Evolutionary conservation across 805 yeast genomes (phyloP).

Genomic region (Suhomyces tanzawaensis): DNA sequence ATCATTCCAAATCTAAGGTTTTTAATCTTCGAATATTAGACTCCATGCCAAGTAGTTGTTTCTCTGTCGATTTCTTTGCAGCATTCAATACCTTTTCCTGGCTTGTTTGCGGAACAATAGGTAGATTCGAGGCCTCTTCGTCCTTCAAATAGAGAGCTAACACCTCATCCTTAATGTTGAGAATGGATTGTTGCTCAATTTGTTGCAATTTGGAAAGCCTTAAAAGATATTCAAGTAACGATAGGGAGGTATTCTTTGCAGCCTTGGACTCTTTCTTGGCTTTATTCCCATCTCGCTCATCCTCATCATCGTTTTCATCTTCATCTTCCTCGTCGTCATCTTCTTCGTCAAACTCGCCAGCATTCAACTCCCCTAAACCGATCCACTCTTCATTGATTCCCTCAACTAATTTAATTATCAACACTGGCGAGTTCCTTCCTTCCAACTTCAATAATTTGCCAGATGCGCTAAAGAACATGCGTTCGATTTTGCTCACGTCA

Average conservation of each 20-base stretch:
- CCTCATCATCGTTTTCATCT: conserved; percentile 2
- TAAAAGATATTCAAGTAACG: conserved; percentile 62
- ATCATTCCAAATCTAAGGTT: conserved; percentile 20
- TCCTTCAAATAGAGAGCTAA: conserved; percentile 59
- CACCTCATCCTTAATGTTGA: conserved; percentile 64
- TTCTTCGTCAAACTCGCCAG: conserved; percentile 12
- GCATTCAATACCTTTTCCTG: conserved; percentile 13
- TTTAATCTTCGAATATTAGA: conserved; percentile 35
- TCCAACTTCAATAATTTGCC: conserved; percentile 63
- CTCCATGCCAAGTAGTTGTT: conserved; percentile 20
- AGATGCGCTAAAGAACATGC: conserved; percentile 67
- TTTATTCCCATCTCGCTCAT: conserved; percentile 2
- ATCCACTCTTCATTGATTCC: conserved; percentile 18
- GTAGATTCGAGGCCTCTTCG: conserved; percentile 27
- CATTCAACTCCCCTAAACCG: conserved; percentile 18
- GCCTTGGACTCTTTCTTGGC: not conserved
- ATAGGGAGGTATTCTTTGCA: conserved; percentile 36
- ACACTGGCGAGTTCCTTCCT: conserved; percentile 61
- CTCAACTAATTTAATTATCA: conserved; percentile 51
- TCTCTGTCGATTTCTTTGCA: conserved; percentile 12
- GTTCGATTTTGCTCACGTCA: conserved; percentile 42
- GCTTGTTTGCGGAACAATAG: conserved; percentile 16
- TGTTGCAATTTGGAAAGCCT: conserved; percentile 60
- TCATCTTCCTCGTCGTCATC: conserved; percentile 12
- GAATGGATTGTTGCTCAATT: conserved; percentile 52